These are phyloP conservation scores for Helotiales sp. DNA, from an alignment of 2,329 filamentous ascomycete genomes.

Conservation along the genomic window DNA sequence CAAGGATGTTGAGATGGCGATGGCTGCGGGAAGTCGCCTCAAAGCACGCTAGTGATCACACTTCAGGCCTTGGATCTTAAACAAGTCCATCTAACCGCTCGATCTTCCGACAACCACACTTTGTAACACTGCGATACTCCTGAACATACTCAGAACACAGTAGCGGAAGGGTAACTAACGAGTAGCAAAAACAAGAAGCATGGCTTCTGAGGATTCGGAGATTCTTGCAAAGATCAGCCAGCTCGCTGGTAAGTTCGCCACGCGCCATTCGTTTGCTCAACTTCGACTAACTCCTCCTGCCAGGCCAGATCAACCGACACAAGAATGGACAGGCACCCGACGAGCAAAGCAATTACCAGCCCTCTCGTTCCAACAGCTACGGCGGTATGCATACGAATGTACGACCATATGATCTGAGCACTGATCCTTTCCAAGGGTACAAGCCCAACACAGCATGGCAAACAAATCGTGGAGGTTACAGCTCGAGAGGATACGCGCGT, in stretches of 20 bases:
- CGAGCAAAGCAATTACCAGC: constrained; percentile 18
- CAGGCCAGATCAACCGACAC: constrained; percentile 79
- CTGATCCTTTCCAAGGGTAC: constrained; percentile 27
- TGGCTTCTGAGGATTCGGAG: constrained; percentile 55
- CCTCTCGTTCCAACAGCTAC: constrained; percentile 13
- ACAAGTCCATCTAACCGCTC: neutral
- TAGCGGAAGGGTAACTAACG: constrained; percentile 22
- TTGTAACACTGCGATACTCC: neutral
- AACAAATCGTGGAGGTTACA: constrained; percentile 25
- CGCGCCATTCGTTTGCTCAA: constrained; percentile 49
- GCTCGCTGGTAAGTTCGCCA: constrained; percentile 49
- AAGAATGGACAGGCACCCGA: constrained; percentile 60
- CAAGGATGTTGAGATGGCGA: neutral
- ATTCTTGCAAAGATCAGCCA: constrained; percentile 56
- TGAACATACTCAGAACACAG: neutral
- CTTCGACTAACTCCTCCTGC: constrained; percentile 21
- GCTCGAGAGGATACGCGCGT: constrained; percentile 33
- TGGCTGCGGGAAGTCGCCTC: neutral
- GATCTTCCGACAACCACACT: constrained; percentile 5
- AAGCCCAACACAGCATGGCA: constrained; percentile 29
- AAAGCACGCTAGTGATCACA: constrained; percentile 4
- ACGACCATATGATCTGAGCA: neutral
- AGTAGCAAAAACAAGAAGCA: constrained; percentile 26
- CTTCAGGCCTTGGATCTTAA: neutral
- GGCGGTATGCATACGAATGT: constrained; percentile 22